These are phyloP conservation scores for Cunninghamia lanceolata DNA, from an alignment of 75 land plant species.

Conservation along the genomic window DNA sequence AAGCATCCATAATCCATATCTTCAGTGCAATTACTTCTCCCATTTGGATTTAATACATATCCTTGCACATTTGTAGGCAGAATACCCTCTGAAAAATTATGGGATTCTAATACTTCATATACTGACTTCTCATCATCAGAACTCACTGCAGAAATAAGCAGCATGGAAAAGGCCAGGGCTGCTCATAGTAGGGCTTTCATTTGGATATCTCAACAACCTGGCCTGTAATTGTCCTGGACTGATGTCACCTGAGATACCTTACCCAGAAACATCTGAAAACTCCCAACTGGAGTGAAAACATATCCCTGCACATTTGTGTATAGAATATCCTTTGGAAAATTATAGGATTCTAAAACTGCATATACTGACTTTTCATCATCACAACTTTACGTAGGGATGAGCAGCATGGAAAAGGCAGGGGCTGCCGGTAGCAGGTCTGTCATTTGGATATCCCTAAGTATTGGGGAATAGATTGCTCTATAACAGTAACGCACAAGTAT, in stretches of 20 bases:
- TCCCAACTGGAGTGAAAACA: no score
- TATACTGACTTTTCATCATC: conserved; percentile 24
- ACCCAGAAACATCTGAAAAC: no score
- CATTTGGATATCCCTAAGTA: no score
- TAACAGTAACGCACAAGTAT: no score
- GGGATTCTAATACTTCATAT: conserved; percentile 45
- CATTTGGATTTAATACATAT: conserved; percentile 32
- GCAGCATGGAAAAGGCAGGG: not conserved
- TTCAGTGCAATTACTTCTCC: not conserved
- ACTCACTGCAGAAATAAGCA: not conserved
- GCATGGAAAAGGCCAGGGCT: not conserved
- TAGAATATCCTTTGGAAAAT: conserved; percentile 54
- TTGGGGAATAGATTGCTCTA: no score
- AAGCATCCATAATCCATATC: no score
- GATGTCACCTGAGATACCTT: no score
- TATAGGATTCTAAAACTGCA: conserved; percentile 36
- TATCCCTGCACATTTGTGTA: conserved; percentile 16
- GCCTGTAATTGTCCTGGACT: no score
- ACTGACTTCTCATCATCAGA: conserved; percentile 14
- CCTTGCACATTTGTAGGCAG: conserved; percentile 38
- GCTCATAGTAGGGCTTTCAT: no score
- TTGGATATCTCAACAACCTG: no score
- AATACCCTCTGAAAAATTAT: conserved; percentile 46
- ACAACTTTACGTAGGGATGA: not conserved
- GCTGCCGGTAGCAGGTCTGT: no score